Percentiles rank a stretch among this genome's conserved stretches.
Conservation (phyloP, 2,329 filamentous ascomycete genomes). For the Ophiocordyceps polyrhachis-furcata region DNA sequence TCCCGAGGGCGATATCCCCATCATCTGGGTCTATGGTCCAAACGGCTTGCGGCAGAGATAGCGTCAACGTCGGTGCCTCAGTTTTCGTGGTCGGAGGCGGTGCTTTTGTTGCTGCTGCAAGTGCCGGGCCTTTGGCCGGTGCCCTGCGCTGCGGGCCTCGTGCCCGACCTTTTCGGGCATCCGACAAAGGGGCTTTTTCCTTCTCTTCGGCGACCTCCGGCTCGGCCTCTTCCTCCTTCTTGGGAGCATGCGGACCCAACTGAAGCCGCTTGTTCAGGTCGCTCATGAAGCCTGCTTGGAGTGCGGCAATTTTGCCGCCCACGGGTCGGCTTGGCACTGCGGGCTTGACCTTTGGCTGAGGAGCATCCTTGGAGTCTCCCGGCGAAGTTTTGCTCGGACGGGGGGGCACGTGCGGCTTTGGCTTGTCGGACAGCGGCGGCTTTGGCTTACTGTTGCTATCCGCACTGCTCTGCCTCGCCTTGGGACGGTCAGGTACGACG, state of each 20-base stretch:
- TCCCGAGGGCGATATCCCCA: conserved; percentile 18
- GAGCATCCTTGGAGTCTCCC: conserved; percentile 20
- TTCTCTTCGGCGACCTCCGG: conserved; percentile 36
- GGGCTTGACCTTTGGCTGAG: conserved; percentile 56
- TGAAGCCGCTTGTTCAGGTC: conserved; percentile 82
- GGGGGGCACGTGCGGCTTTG: conserved; percentile 41
- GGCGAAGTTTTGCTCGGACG: conserved; percentile 36
- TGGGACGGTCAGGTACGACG: conserved; percentile 32
- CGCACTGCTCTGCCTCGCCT: conserved; percentile 23
- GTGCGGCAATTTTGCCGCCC: conserved; percentile 72
- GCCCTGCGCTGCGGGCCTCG: conserved; percentile 69
- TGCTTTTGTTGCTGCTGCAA: conserved; percentile 7
- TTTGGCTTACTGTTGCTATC: conserved; percentile 18
- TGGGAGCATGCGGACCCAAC: conserved; percentile 63
- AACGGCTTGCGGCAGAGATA: conserved; percentile 27
- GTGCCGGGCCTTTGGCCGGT: conserved; percentile 30
- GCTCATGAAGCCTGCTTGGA: conserved; percentile 83
- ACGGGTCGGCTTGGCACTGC: conserved; percentile 55
- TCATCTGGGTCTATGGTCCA: conserved; percentile 35
- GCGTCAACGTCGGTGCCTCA: conserved; percentile 20
- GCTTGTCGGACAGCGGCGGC: conserved; percentile 29
- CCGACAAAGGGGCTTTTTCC: conserved; percentile 62
- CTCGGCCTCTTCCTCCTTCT: conserved; percentile 47
- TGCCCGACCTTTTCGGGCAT: conserved; percentile 80
- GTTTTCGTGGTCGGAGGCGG: conserved; percentile 7